phyloP scores from a whole-genome alignment of 257 asterid species.

The Solanum lycopersicoides region DNA sequence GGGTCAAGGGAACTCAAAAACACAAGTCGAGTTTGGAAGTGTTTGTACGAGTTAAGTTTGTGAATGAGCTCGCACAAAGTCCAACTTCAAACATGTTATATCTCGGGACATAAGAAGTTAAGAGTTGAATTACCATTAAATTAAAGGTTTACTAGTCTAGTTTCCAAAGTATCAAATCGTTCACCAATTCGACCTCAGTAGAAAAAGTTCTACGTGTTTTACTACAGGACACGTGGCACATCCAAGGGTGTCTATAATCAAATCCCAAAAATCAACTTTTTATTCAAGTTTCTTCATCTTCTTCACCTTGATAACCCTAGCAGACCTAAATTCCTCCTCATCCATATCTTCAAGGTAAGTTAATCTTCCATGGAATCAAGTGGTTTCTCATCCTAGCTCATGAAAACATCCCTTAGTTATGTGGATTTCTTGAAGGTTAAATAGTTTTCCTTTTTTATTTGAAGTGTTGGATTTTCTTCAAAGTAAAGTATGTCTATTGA shows the following conservation, averaged over 20 bases:
- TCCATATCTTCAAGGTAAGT: neutral
- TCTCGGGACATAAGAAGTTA: neutral
- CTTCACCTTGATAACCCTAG: neutral
- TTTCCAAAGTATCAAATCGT: neutral
- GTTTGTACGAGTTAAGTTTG: neutral
- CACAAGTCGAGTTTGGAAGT: neutral
- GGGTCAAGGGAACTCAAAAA: neutral
- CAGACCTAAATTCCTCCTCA: neutral
- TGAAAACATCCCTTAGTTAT: neutral
- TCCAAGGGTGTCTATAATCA: neutral
- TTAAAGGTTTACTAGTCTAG: neutral
- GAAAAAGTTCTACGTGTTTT: too few species aligned
- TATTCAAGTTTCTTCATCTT: neutral
- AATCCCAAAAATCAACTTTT: neutral
- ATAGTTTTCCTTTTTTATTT: neutral
- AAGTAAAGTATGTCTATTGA: neutral
- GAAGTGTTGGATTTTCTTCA: neutral
- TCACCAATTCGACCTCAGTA: neutral
- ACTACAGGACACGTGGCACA: neutral
- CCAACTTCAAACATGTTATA: neutral
- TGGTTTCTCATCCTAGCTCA: neutral
- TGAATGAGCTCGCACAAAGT: neutral
- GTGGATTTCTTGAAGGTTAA: neutral
- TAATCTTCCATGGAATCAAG: neutral
- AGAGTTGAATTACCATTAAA: neutral